Base-by-base conservation (phyloP, 805 yeast species). In the Diddensiella santjacobensis region DNA sequence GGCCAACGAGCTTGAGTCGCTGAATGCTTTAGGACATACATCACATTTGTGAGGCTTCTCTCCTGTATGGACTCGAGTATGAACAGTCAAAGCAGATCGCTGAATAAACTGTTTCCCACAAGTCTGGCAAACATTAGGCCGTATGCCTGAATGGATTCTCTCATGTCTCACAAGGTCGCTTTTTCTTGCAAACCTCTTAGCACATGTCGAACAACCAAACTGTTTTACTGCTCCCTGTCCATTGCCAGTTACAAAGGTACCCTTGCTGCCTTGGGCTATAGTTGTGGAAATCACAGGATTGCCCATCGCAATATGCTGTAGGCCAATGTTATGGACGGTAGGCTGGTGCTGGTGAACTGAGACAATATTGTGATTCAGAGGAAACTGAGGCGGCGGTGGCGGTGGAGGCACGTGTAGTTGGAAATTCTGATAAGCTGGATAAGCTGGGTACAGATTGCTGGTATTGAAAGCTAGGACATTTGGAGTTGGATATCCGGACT, bases 81-180 rank as follows among this genome's bases (percentile, higher is more conserved):
- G 96, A 3, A 90, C 87, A 53, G 81, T 83, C 47, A 87, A 70
- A 1, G 93, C 87, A 8, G 89, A 82, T 5, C 95, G 90, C 60
- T 95, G 77, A 57, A 86, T 83, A 69, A 88, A 88, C 46, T 78
- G 80, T 63, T 87, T 87, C 41, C 78, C 74, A 64, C 96, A 87
- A 15, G 81, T 74, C 2, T 52, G 38, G 65, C 70, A 66, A 73
- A 74, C 52, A 48, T 68, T 68, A 2, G 71, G 71, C 44, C 65
- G 56, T 31, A 61, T 58, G 1, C 70, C 71, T 2, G 68, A 51
- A 49, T 88, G 96, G 38, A 86, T 73, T 60, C 80, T 79, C 54
- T 78, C 75, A 64, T 88, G 96, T 52, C 96, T 72, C 3, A 84
- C 80, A 80, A 88, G 80, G 60, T 88, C 90, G 36, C 87, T 80